These are phyloP conservation scores for Crassisporium funariophilum DNA, from an alignment of 768 basidiomycete genomes.

Conservation along the genomic window DNA sequence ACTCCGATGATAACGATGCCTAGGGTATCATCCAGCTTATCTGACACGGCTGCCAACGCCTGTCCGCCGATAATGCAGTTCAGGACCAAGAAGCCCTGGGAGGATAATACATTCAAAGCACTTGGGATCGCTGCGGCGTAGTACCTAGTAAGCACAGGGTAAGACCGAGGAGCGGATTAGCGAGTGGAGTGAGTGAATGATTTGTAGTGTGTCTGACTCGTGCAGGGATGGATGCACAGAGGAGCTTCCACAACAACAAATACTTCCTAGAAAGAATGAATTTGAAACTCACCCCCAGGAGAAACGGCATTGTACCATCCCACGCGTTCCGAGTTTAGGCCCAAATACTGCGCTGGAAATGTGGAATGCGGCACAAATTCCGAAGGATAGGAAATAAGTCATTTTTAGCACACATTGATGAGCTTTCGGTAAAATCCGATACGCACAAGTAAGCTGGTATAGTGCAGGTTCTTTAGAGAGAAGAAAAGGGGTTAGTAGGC, in stretches of 20 bases:
- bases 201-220: no score
- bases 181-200: no score
- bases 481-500: not conserved
- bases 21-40: slow-evolving; percentile 34
- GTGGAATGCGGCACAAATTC: slow-evolving; percentile 1
- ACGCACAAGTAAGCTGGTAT: slow-evolving; percentile 65
- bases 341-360: slow-evolving; percentile 61
- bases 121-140: slow-evolving; percentile 56
- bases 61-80: slow-evolving; percentile 74
- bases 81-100: slow-evolving; percentile 66
- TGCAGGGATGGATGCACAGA: not conserved
- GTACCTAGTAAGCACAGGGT: slow-evolving; percentile 39
- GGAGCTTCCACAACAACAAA: not conserved
- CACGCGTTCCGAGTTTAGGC: slow-evolving; percentile 76
- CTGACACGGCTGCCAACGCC: slow-evolving; percentile 56
- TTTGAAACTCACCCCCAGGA: slow-evolving; percentile 29
- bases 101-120: slow-evolving; percentile 57
- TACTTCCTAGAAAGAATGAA: not conserved
- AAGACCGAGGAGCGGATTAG: not conserved
- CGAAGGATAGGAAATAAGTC: not conserved
- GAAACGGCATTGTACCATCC: slow-evolving; percentile 68
- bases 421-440: no score
- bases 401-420: not conserved
- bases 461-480: slow-evolving; percentile 40
- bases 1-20: slow-evolving; percentile 45